These are phyloP conservation scores for Orychophragmus violaceus DNA, from an alignment of 345 rosid genomes.

Conservation along the genomic window DNA sequence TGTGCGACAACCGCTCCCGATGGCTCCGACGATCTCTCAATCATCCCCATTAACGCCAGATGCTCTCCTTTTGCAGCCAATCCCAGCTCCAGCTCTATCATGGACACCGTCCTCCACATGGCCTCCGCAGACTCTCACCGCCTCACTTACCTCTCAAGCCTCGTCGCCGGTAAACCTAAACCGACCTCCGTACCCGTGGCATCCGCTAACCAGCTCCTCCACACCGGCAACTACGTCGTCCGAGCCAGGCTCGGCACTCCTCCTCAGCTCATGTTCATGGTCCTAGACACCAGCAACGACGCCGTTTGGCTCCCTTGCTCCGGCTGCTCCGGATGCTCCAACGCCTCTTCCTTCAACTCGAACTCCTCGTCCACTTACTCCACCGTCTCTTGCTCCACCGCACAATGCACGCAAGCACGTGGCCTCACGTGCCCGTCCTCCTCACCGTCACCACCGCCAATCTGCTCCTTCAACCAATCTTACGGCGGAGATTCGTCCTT, in stretches of 20 bases:
- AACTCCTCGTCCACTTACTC: conserved; percentile 49
- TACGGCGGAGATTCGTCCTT: conserved; percentile 82
- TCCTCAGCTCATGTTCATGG: conserved; percentile 74
- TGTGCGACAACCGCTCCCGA: conserved; percentile 40
- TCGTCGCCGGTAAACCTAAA: conserved; percentile 39
- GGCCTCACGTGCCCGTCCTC: conserved; percentile 67
- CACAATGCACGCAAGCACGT: conserved; percentile 59
- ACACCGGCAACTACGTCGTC: conserved; percentile 55
- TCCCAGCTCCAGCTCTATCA: conserved; percentile 42
- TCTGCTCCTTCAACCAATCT: conserved; percentile 69
- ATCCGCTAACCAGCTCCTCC: conserved; percentile 41
- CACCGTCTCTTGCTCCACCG: conserved; percentile 54
- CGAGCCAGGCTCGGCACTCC: conserved; percentile 72
- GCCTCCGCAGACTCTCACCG: conserved; percentile 64
- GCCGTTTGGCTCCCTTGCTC: conserved; percentile 75
- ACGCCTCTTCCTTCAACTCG: conserved; percentile 39
- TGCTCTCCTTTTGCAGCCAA: conserved; percentile 64
- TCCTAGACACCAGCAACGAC: conserved; percentile 73
- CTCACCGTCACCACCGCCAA: conserved; percentile 12
- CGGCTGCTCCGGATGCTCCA: conserved; percentile 62
- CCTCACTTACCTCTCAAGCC: conserved; percentile 50
- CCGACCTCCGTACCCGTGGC: conserved; percentile 53
- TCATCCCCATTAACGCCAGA: conserved; percentile 65
- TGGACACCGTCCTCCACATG: conserved; percentile 56
- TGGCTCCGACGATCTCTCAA: conserved; percentile 41